Percentiles rank a stretch among this genome's conserved stretches.
phyloP scores from a whole-genome alignment of 331 rosid species.

The Cydonia oblonga region DNA sequence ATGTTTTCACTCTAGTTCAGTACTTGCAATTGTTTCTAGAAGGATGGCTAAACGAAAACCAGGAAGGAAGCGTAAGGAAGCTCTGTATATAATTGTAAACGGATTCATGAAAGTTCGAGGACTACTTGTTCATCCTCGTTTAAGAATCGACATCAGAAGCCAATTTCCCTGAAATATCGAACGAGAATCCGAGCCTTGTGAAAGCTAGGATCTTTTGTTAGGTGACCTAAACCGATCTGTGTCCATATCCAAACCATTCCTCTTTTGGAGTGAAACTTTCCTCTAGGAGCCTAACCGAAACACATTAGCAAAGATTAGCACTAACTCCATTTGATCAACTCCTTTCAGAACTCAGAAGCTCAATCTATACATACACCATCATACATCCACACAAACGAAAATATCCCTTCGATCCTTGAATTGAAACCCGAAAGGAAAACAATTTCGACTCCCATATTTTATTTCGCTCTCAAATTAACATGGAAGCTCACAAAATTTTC shows the following conservation, averaged over 20 bases:
- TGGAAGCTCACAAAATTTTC: constrained; percentile 21
- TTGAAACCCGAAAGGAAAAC: neutral
- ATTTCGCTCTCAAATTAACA: neutral
- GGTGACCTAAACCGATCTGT: constrained; percentile 6
- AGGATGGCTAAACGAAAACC: neutral
- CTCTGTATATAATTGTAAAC: neutral
- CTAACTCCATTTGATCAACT: neutral
- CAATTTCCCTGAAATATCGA: neutral
- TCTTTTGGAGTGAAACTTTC: neutral
- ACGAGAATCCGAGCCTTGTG: neutral
- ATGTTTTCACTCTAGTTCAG: neutral
- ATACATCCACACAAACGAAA: neutral
- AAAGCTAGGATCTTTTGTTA: neutral
- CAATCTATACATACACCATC: neutral
- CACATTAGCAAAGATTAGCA: neutral
- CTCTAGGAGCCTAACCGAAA: neutral
- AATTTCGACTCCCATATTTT: neutral
- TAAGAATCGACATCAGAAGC: neutral
- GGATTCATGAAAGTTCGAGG: neutral
- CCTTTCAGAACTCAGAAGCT: constrained; percentile 1
- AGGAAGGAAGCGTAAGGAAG: neutral
- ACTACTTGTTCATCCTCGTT: neutral
- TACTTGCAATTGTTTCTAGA: neutral
- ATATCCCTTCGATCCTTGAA: neutral
- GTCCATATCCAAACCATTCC: neutral